Evolutionary conservation across 176 grass and related monocot species (phyloP).

Genomic region (sorghum (Sorghum bicolor)): Sorghum_bicolor_NCBIv3 NC_012874.2:60879001-60879500

Average conservation of each 20-base stretch:
- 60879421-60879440: background rate
- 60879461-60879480: conserved; percentile 1
- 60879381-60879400: background rate
- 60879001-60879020: background rate
- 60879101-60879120: too few species aligned
- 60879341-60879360: background rate
- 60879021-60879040: background rate
- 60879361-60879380: background rate
- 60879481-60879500: background rate
- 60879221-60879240: background rate
- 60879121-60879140: too few species aligned
- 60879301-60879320: background rate
- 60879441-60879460: background rate
- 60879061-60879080: background rate
- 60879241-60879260: background rate
- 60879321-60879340: background rate
- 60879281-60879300: conserved; percentile 1
- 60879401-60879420: background rate
- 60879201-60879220: too few species aligned
- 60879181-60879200: too few species aligned
- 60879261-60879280: background rate
- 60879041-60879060: background rate
- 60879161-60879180: too few species aligned
- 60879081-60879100: too few species aligned
- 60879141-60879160: too few species aligned